Evolutionary conservation across 1,284 basidiomycete species (phyloP), one percentile per base, ranked within the genome.

Genomic region (Boletus hoseneyae): DNA sequence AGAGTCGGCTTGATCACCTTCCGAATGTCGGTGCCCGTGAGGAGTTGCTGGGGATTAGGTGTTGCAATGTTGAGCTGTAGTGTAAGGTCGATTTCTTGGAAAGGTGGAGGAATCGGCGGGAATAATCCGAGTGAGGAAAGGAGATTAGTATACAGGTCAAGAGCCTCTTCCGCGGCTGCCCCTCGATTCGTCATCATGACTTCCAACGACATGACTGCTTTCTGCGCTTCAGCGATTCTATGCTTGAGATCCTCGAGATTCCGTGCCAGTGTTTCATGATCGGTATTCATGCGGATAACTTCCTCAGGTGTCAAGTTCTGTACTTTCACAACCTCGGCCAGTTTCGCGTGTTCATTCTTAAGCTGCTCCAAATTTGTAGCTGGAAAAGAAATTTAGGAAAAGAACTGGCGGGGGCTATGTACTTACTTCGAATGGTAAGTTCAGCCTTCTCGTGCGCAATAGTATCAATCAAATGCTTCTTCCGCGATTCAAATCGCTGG

Each of bases 231-330:
- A 0, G 79, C 69, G 9, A 88, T 81, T 63, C 86, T 91, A 58
- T 78, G 75, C 55, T 82, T 83, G 39, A 93, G 77, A 51, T 90
- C 89, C 58, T 87, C 86, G 34, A 91, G 68, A 63, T 75, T 87
- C 55, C 76, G 82, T 25, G 76, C 72, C 19, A 95, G 73, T 18
- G 74, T 79, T 60, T 92, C 88, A 56, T 90, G 86, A 56, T 93
- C 90, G 13, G 82, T 83, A 57, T 85, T 93, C 91, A 95, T 94
- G 32, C 83, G 82, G 42, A 79, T 72, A 37, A 93, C 90, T 69
- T 95, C 91, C 64, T 93, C 90, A 0, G 86, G 86, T 1, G 86
- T 80, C 29, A 95, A 76, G 62, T 94, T 93, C 66, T 95, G 92
- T 34, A 76, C 81, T 58, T 83, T 82, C 18, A 95, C 88, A 11